Conservation (phyloP, 805 yeast genomes). For the Ogataea henricii region DNA sequence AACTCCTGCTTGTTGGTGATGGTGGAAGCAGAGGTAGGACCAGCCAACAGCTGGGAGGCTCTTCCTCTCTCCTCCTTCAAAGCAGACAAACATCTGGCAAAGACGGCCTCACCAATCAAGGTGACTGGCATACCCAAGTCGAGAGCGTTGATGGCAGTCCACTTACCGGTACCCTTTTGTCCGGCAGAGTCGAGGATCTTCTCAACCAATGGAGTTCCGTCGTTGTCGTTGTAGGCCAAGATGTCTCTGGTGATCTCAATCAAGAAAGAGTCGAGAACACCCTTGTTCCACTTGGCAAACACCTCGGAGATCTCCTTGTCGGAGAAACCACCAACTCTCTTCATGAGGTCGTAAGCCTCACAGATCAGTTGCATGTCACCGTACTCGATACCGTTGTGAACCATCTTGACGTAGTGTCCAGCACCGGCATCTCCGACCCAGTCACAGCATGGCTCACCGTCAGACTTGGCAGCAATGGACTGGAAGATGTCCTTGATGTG, state of each 20-base stretch:
- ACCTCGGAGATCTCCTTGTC: constrained; percentile 94
- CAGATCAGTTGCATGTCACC: constrained; percentile 99
- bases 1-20: constrained; percentile 78
- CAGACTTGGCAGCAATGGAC: constrained; percentile 91
- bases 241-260: constrained; percentile 96
- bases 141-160: constrained; percentile 98
- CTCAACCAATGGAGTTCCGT: constrained; percentile 92
- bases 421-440: constrained; percentile 99
- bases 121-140: constrained; percentile 99
- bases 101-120: constrained; percentile 97
- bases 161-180: constrained; percentile 99
- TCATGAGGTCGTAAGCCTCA: constrained; percentile 96
- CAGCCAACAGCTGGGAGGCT: constrained; percentile 77
- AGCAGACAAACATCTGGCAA: constrained; percentile 93
- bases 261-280: constrained; percentile 96
- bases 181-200: constrained; percentile 97
- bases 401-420: constrained; percentile 99
- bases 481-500: constrained; percentile 96
- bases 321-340: constrained; percentile 87
- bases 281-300: constrained; percentile 91
- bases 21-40: constrained; percentile 69
- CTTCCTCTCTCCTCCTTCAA: constrained; percentile 86
- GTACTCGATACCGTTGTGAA: constrained; percentile 99
- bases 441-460: constrained; percentile 99
- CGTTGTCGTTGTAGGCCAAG: constrained; percentile 83